Evolutionary conservation across 2,329 filamentous ascomycete species (phyloP).

Genomic region (Ascochyta pisi): DNA sequence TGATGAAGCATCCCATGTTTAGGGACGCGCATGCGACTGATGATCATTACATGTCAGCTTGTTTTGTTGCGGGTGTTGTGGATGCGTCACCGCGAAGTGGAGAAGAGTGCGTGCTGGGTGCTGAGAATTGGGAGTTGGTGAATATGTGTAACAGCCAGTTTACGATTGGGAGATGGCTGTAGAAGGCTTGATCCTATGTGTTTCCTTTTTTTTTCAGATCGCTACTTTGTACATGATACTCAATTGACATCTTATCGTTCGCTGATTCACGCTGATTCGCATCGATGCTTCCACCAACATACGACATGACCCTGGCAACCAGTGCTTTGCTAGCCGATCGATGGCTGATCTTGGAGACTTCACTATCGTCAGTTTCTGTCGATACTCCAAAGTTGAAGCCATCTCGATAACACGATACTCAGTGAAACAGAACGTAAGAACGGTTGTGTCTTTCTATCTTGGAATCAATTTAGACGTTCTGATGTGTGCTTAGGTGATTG

Average conservation of each 20-base stretch:
- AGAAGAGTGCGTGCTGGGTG: slow-evolving; percentile 36
- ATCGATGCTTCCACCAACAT: background rate
- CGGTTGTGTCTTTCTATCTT: no score
- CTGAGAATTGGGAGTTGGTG: slow-evolving; percentile 44
- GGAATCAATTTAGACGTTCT: no score
- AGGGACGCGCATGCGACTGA: slow-evolving; percentile 73
- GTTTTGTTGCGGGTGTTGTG: slow-evolving; percentile 65
- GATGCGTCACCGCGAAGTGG: slow-evolving; percentile 30
- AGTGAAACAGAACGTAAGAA: no score
- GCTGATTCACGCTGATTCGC: background rate
- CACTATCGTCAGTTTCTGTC: no score
- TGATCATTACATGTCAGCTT: slow-evolving; percentile 71
- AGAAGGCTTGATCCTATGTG: slow-evolving; percentile 3
- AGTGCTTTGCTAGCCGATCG: no score
- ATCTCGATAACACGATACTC: no score
- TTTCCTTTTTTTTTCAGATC: background rate
- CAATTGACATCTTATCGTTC: background rate
- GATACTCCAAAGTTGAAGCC: no score
- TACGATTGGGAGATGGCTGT: slow-evolving; percentile 36
- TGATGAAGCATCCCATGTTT: slow-evolving; percentile 73
- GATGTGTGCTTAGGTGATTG: no score
- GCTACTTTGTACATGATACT: background rate
- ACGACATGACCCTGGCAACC: background rate
- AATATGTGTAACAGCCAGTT: slow-evolving; percentile 48
- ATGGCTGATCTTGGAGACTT: no score